These are phyloP conservation scores for Batrachochytrium dendrobatidis DNA, from an alignment of 371 early-diverging fungal species.

Conservation along the genomic window DNA sequence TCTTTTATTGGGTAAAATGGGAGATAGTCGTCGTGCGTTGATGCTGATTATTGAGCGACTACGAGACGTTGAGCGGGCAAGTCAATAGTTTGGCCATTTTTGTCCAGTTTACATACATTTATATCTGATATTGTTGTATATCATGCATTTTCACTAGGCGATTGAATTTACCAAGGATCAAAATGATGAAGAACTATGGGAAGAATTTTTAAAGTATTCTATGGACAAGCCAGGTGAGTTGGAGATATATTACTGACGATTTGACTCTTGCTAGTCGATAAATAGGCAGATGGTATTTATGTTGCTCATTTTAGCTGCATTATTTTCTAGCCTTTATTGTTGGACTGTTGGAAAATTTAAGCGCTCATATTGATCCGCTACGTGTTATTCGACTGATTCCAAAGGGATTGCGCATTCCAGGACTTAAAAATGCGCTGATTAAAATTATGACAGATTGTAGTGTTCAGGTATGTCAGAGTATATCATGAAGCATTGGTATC, in stretches of 20 bases:
- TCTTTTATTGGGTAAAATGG: constrained; percentile 92
- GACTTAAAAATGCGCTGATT: constrained; percentile 67
- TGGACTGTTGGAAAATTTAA: constrained; percentile 81
- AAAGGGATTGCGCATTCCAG: constrained; percentile 67
- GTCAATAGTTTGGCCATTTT: constrained; percentile 1
- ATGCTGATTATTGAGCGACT: constrained; percentile 83
- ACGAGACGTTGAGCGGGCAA: constrained; percentile 77
- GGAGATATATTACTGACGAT: neutral
- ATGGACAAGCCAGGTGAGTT: constrained; percentile 74
- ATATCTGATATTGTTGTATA: constrained; percentile 4
- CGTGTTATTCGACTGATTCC: constrained; percentile 74
- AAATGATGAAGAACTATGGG: constrained; percentile 91
- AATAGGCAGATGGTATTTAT: neutral
- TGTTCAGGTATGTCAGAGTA: constrained; percentile 61
- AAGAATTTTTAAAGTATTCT: constrained; percentile 79
- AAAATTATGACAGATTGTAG: constrained; percentile 84
- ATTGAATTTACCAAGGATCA: constrained; percentile 96
- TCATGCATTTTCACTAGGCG: constrained; percentile 47
- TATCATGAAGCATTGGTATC: no score
- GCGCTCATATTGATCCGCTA: constrained; percentile 77
- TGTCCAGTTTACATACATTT: neutral
- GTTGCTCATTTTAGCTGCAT: neutral
- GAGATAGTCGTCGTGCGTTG: constrained; percentile 84
- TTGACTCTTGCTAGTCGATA: neutral
- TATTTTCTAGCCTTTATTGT: constrained; percentile 66